Evolutionary conservation across 2,329 filamentous ascomycete species (phyloP).

Genomic region (Nemania sp.): DNA sequence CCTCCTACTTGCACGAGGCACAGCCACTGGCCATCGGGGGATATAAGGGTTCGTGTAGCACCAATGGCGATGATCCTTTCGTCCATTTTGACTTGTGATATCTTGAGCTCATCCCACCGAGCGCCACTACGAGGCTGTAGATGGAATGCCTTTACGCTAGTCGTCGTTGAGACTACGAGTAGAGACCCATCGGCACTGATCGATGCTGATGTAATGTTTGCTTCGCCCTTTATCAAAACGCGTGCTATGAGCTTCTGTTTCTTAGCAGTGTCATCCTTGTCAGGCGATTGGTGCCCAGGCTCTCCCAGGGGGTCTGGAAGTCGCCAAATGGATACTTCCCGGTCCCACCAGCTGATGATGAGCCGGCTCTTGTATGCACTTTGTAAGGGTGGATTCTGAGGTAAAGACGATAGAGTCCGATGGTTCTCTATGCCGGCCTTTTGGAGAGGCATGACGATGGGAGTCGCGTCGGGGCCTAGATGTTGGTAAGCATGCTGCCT

Average conservation of each 20-base stretch:
- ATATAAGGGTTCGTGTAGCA: slow-evolving; percentile 70
- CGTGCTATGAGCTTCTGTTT: slow-evolving; percentile 70
- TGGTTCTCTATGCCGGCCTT: slow-evolving; percentile 80
- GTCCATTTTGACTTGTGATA: slow-evolving; percentile 72
- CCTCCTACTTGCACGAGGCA: slow-evolving; percentile 65
- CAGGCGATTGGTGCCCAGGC: slow-evolving; percentile 47
- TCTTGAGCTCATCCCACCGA: slow-evolving; percentile 62
- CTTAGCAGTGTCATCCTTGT: slow-evolving; percentile 49
- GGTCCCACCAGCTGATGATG: slow-evolving; percentile 89
- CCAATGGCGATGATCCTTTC: slow-evolving; percentile 60
- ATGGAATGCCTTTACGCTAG: slow-evolving; percentile 76
- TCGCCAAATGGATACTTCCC: slow-evolving; percentile 82
- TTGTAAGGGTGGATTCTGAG: slow-evolving; percentile 73
- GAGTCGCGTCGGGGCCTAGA: slow-evolving; percentile 80
- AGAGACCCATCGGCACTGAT: slow-evolving; percentile 73
- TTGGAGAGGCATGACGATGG: slow-evolving; percentile 78
- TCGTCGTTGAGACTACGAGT: slow-evolving; percentile 74
- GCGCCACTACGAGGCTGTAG: slow-evolving; percentile 58
- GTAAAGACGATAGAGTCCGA: slow-evolving; percentile 78
- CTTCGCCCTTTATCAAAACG: slow-evolving; percentile 72
- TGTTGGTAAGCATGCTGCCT: slow-evolving; percentile 37
- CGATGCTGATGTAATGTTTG: slow-evolving; percentile 76
- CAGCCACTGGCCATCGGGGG: slow-evolving; percentile 71
- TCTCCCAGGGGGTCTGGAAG: slow-evolving; percentile 51
- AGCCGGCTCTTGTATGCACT: slow-evolving; percentile 75